phyloP scores from a whole-genome alignment of 2,329 filamentous ascomycete species.

The Colletotrichum chlorophyti region DNA sequence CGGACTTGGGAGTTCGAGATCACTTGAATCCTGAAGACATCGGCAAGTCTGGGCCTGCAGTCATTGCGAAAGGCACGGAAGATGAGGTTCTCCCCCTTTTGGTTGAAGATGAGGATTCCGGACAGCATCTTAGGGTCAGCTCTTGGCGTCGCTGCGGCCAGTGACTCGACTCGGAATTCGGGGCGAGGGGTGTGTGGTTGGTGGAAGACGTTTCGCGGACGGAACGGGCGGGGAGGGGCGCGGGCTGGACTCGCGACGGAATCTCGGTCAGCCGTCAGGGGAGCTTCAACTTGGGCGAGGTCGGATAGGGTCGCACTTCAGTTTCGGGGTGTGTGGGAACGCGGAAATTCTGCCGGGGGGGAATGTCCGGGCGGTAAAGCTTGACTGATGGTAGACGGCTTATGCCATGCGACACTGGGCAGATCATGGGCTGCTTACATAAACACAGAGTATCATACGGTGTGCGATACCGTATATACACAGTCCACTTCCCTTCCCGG shows the following conservation, averaged over 20 bases:
- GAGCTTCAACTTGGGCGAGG: conserved; percentile 5
- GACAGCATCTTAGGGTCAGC: conserved; percentile 80
- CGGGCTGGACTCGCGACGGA: conserved; percentile 11
- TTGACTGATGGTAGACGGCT: neutral
- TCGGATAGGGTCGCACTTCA: too few relatives aligned
- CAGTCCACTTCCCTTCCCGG: too few relatives aligned
- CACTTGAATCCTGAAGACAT: conserved; percentile 99
- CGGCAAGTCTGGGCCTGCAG: conserved; percentile 94
- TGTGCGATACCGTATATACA: too few relatives aligned
- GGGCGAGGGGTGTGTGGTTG: too few relatives aligned
- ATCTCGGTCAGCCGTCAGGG: conserved; percentile 15
- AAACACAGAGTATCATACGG: too few relatives aligned
- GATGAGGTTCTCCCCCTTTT: conserved; percentile 99
- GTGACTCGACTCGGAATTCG: neutral
- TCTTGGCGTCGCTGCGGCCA: neutral
- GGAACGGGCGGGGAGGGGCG: neutral
- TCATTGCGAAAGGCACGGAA: conserved; percentile 99
- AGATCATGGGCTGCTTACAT: too few relatives aligned
- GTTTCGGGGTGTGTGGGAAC: conserved; percentile 25
- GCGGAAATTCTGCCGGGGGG: conserved; percentile 29
- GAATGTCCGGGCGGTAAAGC: conserved; percentile 20
- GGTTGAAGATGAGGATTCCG: conserved; percentile 97
- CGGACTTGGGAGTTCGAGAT: conserved; percentile 98
- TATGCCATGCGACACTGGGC: too few relatives aligned
- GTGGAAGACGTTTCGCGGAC: neutral